A percentile compares a stretch with the other conserved stretches of the same genome.
Evolutionary conservation across 176 grass and related monocot species (phyloP).

Genomic region (Aegilops umbellulata): DNA sequence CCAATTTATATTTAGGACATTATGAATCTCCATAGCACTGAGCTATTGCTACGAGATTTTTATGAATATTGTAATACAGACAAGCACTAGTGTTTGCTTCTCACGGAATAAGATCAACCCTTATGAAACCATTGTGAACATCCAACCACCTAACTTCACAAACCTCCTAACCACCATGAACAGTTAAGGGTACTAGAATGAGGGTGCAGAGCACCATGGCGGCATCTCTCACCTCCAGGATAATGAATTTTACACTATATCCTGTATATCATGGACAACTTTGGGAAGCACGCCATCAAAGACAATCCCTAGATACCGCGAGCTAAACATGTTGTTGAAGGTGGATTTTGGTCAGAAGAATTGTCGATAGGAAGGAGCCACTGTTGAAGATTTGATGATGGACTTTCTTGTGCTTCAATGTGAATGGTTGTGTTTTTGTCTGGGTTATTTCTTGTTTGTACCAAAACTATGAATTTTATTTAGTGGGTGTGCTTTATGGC

Average conservation of each 20-base stretch:
- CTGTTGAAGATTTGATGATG: too few relatives aligned
- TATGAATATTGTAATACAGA: conserved; percentile 26
- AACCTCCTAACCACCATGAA: conserved; percentile 17
- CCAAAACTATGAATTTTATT: background rate
- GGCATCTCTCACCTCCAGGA: conserved; percentile 21
- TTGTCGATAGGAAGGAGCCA: background rate
- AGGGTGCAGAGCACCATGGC: conserved; percentile 2
- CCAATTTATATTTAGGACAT: too few relatives aligned
- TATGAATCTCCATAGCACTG: background rate
- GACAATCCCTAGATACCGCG: conserved; percentile 35
- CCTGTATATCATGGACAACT: conserved; percentile 30
- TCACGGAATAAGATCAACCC: background rate
- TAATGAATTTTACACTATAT: conserved; percentile 35
- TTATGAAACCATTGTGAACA: background rate
- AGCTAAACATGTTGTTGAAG: conserved; percentile 39
- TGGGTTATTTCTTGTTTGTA: background rate
- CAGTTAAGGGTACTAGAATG: background rate
- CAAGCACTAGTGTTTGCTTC: conserved; percentile 34
- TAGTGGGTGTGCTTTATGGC: too few relatives aligned
- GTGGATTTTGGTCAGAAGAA: background rate
- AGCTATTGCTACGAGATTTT: conserved; percentile 13
- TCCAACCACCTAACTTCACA: background rate
- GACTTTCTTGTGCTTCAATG: background rate
- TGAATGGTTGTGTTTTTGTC: background rate
- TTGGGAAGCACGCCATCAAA: background rate